Base-by-base conservation (phyloP, 2,329 filamentous ascomycete species). In the Claviceps sp. region DNA sequence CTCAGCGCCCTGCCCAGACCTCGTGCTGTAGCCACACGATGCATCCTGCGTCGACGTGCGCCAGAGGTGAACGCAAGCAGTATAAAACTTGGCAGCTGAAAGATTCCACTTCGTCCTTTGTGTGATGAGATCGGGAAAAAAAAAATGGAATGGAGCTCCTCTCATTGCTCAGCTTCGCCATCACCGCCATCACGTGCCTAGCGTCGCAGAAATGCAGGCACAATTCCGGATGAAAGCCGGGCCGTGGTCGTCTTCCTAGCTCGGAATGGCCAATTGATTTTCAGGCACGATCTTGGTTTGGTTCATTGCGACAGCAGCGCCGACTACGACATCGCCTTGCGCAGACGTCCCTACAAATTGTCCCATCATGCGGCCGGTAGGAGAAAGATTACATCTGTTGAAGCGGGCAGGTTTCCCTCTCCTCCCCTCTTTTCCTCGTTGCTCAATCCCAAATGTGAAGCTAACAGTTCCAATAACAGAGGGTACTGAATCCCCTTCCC, bases 351-450 rank as follows among this genome's bases (percentile, higher is more conserved):
- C 43, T 11, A 20, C 20, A 17, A 20, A 20, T 26, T 34, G 16
- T n/a, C 22, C 47, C 61, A 67, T 58, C 29, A 70, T 70, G 67
- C 63, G 67, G 58, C 64, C 72, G 57, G 67, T 85, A 69, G 65
- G 78, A 62, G 80, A 81, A 70, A 83, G 88, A 61, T 82, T 88
- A 78, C 81, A 83, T 66, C 81, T 80, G 69, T 72, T 94, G 65
- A 82, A 80, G 67, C 74, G 78, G 68, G 86, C 88, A 75, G 67
- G 81, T 75, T 22, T n/a, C 2, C 20, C 14, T 8, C 44, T 20
- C 20, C n/a, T 38, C n/a, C 1, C 5, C 14, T 11, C 20, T 39
- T 14, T 2, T 4, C 2, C 22, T 47, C 36, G 14, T 37, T 17
- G 0, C 46, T 16, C 14, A 39, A 8, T n/a, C 14, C 8, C 20